phyloP scores from a whole-genome alignment of 2,329 filamentous ascomycete genomes.

The Botrytis deweyae region DNA sequence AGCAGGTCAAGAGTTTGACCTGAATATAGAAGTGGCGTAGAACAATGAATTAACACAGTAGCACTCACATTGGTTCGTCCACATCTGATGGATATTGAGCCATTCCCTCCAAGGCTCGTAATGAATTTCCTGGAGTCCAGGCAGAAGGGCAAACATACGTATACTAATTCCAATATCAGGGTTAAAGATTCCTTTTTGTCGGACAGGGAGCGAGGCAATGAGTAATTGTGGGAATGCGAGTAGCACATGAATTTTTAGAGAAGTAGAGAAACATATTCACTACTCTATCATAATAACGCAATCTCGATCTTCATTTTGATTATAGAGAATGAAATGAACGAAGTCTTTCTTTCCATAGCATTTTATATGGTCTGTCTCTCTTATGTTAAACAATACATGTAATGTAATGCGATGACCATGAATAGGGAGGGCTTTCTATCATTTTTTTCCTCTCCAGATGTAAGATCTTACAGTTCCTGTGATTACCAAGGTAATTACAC shows the following conservation, averaged over 20 bases:
- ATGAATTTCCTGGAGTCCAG: neutral
- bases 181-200: neutral
- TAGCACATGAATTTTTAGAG: neutral
- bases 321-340: neutral
- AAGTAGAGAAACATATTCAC: neutral
- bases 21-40: neutral
- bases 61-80: neutral
- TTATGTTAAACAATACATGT: rapidly evolving
- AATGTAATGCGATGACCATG: neutral
- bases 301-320: neutral
- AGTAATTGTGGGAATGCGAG: neutral
- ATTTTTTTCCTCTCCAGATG: too few species aligned
- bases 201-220: neutral
- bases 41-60: neutral
- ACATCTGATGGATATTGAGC: rapidly evolving
- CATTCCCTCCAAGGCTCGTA: neutral
- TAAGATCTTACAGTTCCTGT: too few species aligned
- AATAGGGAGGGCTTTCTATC: too few species aligned
- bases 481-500: too few species aligned
- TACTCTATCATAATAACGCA: neutral
- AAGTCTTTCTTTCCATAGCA: neutral
- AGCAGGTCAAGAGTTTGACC: neutral
- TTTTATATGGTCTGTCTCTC: neutral
- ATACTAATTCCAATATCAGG: neutral
- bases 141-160: neutral